These are phyloP conservation scores for Sugiyamaella novakii DNA, from an alignment of 1,139 yeast genomes.

Conservation along the genomic window DNA sequence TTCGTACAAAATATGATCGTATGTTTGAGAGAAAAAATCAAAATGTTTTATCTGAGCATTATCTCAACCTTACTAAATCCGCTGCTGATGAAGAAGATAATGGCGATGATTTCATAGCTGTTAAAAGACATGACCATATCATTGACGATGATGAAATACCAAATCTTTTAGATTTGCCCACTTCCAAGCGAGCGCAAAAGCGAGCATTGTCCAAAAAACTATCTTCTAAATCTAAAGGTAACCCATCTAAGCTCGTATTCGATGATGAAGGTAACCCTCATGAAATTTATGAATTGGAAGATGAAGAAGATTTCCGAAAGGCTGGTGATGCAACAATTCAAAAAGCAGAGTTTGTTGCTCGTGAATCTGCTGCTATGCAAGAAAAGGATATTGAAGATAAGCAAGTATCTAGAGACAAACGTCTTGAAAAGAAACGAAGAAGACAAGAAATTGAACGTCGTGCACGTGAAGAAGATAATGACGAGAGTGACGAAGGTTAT, in stretches of 20 bases:
- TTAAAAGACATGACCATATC: conserved; percentile 75
- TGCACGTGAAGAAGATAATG: conserved; percentile 47
- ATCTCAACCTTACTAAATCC: conserved; percentile 57
- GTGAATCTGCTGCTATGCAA: conserved; percentile 70
- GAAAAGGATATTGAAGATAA: conserved; percentile 78
- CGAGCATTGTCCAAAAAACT: conserved; percentile 86
- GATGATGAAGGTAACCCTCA: conserved; percentile 95
- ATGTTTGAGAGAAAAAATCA: conserved; percentile 97
- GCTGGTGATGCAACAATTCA: conserved; percentile 75
- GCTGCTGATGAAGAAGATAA: conserved; percentile 55
- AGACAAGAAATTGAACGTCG: conserved; percentile 75
- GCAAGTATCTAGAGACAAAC: conserved; percentile 75
- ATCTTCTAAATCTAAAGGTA: conserved; percentile 57
- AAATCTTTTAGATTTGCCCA: conserved; percentile 51
- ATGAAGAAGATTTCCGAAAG: conserved; percentile 80
- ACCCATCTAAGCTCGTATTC: conserved; percentile 76
- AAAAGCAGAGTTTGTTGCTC: conserved; percentile 63
- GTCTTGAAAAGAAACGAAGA: conserved; percentile 84
- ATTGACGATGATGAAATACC: conserved; percentile 68
- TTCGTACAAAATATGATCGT: conserved; percentile 86
- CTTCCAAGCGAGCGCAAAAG: conserved; percentile 85
- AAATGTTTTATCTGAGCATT: conserved; percentile 86
- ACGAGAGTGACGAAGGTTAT: conserved; percentile 51
- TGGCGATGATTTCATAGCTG: conserved; percentile 76
- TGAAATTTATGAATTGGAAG: conserved; percentile 85